Conservation (phyloP, 2,329 filamentous ascomycete species). For the Ceratocystis harringtonii region DNA sequence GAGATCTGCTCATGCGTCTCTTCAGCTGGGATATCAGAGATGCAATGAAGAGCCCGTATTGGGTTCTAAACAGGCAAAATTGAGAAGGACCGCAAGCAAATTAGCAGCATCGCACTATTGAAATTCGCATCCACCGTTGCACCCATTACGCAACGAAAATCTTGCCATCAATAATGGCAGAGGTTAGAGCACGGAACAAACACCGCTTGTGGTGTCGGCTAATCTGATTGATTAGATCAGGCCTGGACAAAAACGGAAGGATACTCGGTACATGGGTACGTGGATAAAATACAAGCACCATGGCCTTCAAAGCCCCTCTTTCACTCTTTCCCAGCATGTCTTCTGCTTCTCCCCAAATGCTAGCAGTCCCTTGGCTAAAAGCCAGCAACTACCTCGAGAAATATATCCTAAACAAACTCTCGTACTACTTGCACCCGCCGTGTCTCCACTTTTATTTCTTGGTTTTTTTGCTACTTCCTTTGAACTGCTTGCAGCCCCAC, state of each 20-base stretch:
- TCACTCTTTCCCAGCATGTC: neutral
- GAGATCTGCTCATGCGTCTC: neutral
- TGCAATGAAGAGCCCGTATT: neutral
- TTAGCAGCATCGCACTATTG: neutral
- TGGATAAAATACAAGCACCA: neutral
- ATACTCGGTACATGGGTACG: neutral
- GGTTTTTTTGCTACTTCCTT: conserved; percentile 21
- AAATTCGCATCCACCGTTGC: neutral
- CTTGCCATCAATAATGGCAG: neutral
- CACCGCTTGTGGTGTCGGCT: too few species aligned
- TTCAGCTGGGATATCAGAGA: neutral
- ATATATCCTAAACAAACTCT: neutral
- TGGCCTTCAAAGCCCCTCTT: neutral
- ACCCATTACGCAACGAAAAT: neutral
- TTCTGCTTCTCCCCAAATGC: neutral
- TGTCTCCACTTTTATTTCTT: neutral
- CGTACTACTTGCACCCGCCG: neutral
- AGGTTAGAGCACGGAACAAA: too few species aligned
- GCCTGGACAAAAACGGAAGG: neutral
- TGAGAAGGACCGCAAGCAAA: neutral
- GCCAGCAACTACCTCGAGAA: neutral
- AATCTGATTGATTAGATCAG: neutral
- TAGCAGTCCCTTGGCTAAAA: neutral
- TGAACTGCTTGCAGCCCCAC: conserved; percentile 25
- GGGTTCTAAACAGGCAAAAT: neutral